A percentile compares a stretch with the other conserved stretches of the same genome.
phyloP scores from a whole-genome alignment of 2,329 filamentous ascomycete genomes.

The Fusarium sp. region DNA sequence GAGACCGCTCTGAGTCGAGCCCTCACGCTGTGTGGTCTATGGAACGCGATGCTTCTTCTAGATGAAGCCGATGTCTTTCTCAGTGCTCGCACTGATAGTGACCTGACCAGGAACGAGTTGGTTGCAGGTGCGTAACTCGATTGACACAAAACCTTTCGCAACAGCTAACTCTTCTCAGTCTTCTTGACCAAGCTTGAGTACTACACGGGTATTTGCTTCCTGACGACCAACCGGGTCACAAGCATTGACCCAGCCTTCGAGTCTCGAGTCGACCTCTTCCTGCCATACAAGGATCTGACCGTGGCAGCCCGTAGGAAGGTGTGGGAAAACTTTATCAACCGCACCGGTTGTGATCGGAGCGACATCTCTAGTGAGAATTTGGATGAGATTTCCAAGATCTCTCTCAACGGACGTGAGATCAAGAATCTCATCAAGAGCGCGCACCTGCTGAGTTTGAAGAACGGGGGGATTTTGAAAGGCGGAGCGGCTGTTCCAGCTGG shows the following conservation, averaged over 20 bases:
- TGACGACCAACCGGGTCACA: slow-evolving; percentile 53
- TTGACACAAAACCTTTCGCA: too few species aligned
- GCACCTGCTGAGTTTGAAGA: slow-evolving; percentile 50
- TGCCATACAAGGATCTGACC: slow-evolving; percentile 48
- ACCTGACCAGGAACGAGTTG: slow-evolving; percentile 55
- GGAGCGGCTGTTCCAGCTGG: slow-evolving; percentile 48
- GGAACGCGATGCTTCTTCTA: slow-evolving; percentile 58
- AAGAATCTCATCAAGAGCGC: slow-evolving; percentile 59
- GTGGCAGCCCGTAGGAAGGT: slow-evolving; percentile 46
- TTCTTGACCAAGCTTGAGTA: slow-evolving; percentile 51
- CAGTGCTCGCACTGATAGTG: slow-evolving; percentile 46
- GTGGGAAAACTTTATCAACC: slow-evolving; percentile 52
- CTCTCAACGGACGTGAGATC: slow-evolving; percentile 62
- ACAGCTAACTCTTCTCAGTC: slow-evolving; percentile 15
- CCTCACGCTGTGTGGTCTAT: slow-evolving; percentile 58
- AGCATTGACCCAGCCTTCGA: slow-evolving; percentile 53
- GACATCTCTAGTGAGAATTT: slow-evolving; percentile 44
- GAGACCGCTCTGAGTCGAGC: slow-evolving; percentile 50
- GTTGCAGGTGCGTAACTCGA: slow-evolving; percentile 43
- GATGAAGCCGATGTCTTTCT: slow-evolving; percentile 60
- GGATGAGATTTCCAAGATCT: slow-evolving; percentile 51
- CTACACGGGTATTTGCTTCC: slow-evolving; percentile 53
- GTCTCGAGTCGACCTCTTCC: slow-evolving; percentile 49
- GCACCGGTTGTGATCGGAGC: slow-evolving; percentile 43
- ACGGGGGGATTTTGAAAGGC: slow-evolving; percentile 44